Conservation (phyloP, 148 eudicot species). For the Camellia granthamiana region DNA sequence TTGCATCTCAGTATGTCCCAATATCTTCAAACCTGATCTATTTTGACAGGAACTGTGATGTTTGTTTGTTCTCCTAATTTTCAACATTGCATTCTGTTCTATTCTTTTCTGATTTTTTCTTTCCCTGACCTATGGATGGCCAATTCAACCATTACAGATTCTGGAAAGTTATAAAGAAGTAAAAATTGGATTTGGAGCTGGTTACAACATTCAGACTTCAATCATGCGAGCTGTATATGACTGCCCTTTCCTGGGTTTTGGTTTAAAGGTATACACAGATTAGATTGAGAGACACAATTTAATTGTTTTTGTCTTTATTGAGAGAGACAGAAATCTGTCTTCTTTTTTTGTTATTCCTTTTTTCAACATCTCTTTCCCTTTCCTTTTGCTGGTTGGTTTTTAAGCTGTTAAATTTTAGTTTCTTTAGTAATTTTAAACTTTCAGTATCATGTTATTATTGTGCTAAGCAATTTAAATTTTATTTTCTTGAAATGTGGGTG, state of each 20-base stretch:
- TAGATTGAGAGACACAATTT: no score
- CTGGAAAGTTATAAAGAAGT: constrained; percentile 58
- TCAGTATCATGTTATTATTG: neutral
- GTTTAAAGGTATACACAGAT: constrained; percentile 56
- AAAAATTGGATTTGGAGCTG: constrained; percentile 78
- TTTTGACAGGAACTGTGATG: neutral
- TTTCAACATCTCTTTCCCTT: neutral
- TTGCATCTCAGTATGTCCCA: constrained; percentile 6
- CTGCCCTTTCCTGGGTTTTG: constrained; percentile 76
- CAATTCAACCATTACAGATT: constrained; percentile 46
- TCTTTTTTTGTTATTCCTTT: neutral
- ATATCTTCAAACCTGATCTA: neutral
- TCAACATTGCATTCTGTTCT: neutral
- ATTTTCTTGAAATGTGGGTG: no score
- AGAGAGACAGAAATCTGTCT: no score
- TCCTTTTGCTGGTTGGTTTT: neutral
- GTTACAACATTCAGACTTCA: constrained; percentile 57
- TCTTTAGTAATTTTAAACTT: neutral
- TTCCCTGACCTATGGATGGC: constrained; percentile 12
- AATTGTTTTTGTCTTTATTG: no score
- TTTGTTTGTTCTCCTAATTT: neutral
- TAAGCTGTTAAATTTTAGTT: neutral
- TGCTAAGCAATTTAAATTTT: no score
- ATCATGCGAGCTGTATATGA: constrained; percentile 62
- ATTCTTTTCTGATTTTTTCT: neutral